Percentiles rank a stretch among this genome's conserved stretches.
Conservation (phyloP, 148 eudicot genomes). For the Chenopodium quinoa region DNA sequence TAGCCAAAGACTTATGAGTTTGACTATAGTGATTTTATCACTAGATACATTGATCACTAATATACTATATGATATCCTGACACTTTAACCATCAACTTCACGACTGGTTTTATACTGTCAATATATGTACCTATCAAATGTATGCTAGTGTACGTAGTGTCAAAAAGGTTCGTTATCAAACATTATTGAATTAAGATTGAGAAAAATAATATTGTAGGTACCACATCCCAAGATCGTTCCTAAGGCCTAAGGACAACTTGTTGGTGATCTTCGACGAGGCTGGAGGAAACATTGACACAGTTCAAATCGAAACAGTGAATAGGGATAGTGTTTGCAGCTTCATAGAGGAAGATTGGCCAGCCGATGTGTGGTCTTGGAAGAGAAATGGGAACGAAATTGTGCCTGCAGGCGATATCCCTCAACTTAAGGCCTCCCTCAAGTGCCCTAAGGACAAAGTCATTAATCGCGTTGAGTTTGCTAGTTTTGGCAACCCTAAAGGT, state of each 20-base stretch:
- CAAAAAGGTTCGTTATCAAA: too few species aligned
- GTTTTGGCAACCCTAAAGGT: constrained; percentile 67
- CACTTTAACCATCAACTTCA: too few species aligned
- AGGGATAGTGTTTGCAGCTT: constrained; percentile 62
- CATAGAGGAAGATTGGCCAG: constrained; percentile 50
- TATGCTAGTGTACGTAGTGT: too few species aligned
- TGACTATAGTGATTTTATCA: too few species aligned
- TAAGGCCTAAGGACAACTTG: constrained; percentile 65
- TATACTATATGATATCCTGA: too few species aligned
- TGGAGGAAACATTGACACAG: constrained; percentile 54
- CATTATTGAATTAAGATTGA: background rate
- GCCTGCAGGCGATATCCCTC: constrained; percentile 7
- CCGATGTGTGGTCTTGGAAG: constrained; percentile 52
- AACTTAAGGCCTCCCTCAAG: constrained; percentile 39
- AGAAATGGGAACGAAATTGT: constrained; percentile 31
- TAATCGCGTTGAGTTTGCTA: constrained; percentile 53
- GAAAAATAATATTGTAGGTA: constrained; percentile 41
- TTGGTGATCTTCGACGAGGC: constrained; percentile 75
- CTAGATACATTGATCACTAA: too few species aligned
- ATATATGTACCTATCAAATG: too few species aligned
- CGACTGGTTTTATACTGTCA: too few species aligned
- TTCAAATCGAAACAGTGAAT: constrained; percentile 48
- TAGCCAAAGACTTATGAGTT: too few species aligned
- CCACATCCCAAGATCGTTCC: constrained; percentile 73
- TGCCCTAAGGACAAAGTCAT: constrained; percentile 57